Percentiles rank a stretch among this genome's conserved stretches.
Conservation (phyloP, 2,329 filamentous ascomycete genomes). For the Fusarium sp. region DNA sequence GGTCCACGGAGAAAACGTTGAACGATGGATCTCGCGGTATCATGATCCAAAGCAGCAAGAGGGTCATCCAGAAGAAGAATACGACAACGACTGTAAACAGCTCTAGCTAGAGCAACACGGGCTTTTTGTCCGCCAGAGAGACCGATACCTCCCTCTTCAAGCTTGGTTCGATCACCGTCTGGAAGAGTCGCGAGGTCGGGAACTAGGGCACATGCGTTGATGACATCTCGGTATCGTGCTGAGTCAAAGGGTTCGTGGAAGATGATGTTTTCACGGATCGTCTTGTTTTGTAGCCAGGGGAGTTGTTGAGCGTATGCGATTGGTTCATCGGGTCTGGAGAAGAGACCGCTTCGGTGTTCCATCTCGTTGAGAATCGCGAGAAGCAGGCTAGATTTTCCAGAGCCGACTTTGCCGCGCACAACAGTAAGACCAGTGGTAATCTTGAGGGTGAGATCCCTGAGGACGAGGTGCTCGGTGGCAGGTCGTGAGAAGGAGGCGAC, state of each 20-base stretch:
- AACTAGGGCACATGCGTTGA: constrained; percentile 66
- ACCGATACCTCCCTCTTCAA: constrained; percentile 69
- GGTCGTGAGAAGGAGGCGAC: constrained; percentile 82
- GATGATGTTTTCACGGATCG: constrained; percentile 69
- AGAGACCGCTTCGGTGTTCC: constrained; percentile 66
- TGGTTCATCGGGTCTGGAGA: constrained; percentile 57
- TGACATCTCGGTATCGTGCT: constrained; percentile 63
- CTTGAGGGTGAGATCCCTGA: constrained; percentile 56
- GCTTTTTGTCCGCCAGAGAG: constrained; percentile 70
- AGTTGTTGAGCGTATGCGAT: constrained; percentile 66
- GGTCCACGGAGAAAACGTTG: constrained; percentile 66
- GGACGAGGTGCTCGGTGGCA: constrained; percentile 63
- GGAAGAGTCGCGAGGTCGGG: constrained; percentile 65
- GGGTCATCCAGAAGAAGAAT: constrained; percentile 69
- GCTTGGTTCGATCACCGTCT: constrained; percentile 64
- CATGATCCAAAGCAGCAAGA: constrained; percentile 68
- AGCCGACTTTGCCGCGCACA: constrained; percentile 65
- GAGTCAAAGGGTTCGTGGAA: constrained; percentile 66
- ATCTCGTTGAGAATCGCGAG: constrained; percentile 68
- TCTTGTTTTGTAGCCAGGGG: constrained; percentile 71
- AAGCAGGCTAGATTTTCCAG: constrained; percentile 68
- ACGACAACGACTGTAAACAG: constrained; percentile 65
- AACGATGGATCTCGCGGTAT: constrained; percentile 69
- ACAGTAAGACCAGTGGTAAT: constrained; percentile 62
- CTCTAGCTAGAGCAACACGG: constrained; percentile 67